Conservation (phyloP, 345 rosid genomes). For the Heritiera fomes region DNA sequence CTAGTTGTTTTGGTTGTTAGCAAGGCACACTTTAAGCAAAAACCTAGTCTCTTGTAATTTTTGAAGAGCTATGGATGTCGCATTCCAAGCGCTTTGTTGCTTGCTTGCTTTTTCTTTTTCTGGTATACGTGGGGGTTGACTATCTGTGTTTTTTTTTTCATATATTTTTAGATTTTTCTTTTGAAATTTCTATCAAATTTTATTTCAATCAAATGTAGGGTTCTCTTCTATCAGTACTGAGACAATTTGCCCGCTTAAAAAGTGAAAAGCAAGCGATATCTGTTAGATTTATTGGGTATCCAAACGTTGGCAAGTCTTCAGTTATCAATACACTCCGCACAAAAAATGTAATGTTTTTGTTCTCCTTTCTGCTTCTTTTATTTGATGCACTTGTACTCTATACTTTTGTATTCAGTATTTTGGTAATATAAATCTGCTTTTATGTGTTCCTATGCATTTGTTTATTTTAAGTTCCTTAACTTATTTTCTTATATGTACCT, state of each 20-base stretch:
- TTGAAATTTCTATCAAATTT: not conserved
- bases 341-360: conserved; percentile 57
- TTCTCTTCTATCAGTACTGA: conserved; percentile 81
- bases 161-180: conserved; percentile 10
- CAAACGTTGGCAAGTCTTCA: conserved; percentile 96
- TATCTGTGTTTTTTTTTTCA: not conserved
- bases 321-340: conserved; percentile 94
- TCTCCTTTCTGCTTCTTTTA: not conserved
- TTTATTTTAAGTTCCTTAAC: not conserved
- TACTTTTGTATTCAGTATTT: not conserved
- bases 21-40: not conserved
- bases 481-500: not conserved
- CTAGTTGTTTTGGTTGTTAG: not conserved
- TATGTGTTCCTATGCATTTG: not conserved
- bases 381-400: not conserved
- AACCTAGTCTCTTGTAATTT: not conserved
- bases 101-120: not conserved
- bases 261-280: conserved; percentile 96
- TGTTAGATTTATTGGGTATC: conserved; percentile 95
- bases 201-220: conserved; percentile 50
- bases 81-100: not conserved
- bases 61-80: not conserved
- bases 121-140: not conserved
- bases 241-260: conserved; percentile 88
- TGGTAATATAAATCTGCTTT: not conserved